These are phyloP conservation scores for Crithidia brevicula DNA, from an alignment of 208 protist genomes.

Conservation along the genomic window DNA sequence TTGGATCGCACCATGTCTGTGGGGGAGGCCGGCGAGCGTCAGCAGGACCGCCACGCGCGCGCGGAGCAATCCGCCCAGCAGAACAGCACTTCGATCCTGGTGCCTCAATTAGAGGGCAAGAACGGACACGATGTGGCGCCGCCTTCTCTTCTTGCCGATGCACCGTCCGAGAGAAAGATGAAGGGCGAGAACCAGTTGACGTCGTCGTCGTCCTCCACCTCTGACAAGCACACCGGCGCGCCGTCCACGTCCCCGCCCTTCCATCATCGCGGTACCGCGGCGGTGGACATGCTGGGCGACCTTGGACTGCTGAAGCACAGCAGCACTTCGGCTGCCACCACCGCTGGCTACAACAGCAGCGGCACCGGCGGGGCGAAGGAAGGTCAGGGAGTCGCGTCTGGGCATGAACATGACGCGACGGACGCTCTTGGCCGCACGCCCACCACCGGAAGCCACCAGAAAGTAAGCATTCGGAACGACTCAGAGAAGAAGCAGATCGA, in stretches of 20 bases:
- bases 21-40: conserved; percentile 14
- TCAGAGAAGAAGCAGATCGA: conserved; percentile 47
- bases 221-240: background rate
- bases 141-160: background rate
- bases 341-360: no score
- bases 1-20: conserved; percentile 21
- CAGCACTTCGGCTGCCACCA: background rate
- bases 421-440: no score
- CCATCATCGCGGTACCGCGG: background rate
- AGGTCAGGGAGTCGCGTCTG: no score
- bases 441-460: background rate
- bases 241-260: background rate
- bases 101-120: background rate
- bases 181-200: no score
- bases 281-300: background rate
- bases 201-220: background rate
- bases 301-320: background rate
- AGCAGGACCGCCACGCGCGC: background rate
- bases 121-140: background rate
- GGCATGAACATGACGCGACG: no score
- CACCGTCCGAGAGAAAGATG: background rate
- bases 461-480: background rate
- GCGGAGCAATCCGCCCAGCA: background rate
- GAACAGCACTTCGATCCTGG: background rate
- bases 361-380: no score